These are phyloP conservation scores for Acanthamoeba culbertsoni DNA, from an alignment of 208 protist species.

Conservation along the genomic window DNA sequence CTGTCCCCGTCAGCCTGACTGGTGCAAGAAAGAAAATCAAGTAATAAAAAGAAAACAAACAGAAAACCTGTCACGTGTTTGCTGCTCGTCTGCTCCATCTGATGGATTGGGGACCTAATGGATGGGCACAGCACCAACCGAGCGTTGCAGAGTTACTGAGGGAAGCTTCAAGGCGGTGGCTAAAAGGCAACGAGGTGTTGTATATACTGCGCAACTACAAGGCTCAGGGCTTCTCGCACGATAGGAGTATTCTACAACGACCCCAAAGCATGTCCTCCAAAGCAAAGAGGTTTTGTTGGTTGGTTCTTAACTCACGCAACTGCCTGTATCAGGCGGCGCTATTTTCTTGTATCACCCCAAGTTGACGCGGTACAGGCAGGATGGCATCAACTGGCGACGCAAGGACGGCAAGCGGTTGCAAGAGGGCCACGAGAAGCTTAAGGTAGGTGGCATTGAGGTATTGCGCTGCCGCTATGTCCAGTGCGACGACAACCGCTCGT, in stretches of 20 bases:
- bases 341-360: background rate
- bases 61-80: too few species aligned
- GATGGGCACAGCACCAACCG: too few species aligned
- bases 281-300: background rate
- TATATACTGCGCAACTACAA: background rate
- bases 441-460: background rate
- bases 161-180: background rate
- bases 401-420: background rate
- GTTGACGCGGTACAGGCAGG: background rate
- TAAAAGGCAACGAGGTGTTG: background rate
- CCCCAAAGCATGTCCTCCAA: background rate
- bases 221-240: background rate
- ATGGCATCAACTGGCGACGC: background rate
- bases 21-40: too few species aligned
- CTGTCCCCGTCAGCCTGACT: too few species aligned
- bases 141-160: background rate
- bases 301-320: background rate
- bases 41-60: too few species aligned
- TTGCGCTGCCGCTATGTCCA: constrained; percentile 1
- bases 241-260: background rate
- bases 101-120: too few species aligned
- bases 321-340: background rate
- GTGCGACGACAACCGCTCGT: background rate
- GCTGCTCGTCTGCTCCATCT: too few species aligned
- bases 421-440: background rate